Evolutionary conservation across 1,284 basidiomycete species (phyloP), one percentile per base, ranked within the genome.

Genomic region (Boletus sp.): DNA sequence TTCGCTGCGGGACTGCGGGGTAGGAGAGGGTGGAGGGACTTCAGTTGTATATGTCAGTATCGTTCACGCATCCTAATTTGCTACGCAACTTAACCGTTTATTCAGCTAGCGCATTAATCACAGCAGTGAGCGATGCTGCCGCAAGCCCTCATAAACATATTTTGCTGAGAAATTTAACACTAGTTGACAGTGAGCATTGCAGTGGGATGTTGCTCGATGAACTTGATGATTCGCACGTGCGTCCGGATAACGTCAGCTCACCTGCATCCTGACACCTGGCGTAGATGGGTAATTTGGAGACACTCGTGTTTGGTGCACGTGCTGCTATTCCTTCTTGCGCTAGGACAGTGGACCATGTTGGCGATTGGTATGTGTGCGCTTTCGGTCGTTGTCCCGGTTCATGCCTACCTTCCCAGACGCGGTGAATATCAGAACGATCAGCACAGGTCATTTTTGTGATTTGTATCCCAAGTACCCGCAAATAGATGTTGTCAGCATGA

Each of bases 1-100:
- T 57, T 77, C 72, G 53, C 77, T 79, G 8, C 66, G 53, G 1
- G 70, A 60, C 54, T 64, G 57, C 26, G 54, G 50, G 2, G 34
- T 12, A 2, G n/a, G n/a, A n/a, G n/a, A n/a, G n/a, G n/a, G n/a
- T n/a, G n/a, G n/a, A n/a, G n/a, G n/a, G n/a, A n/a, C n/a, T n/a
- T n/a, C n/a, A 5, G 17, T 5, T 63, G 54, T 39, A 10, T 16
- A 38, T 5, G 59, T 63, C 35, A 46, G 58, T 57, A 16, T 40
- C 29, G 1, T 44, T 38, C 10, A n/a, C 10, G 12, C 14, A 16
- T 22, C 8, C 14, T 2, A 12, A 8, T 5, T 17, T 48, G 3
- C 10, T 2, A n/a, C 17, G 2, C n/a, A 27, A 12, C 47, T 62
- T 8, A 55, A 39, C n/a, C 26, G 2, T 36, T 26, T 14, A 13